Evolutionary conservation across 306 rosid species (phyloP).

Genomic region (Cucumis hystrix): DNA sequence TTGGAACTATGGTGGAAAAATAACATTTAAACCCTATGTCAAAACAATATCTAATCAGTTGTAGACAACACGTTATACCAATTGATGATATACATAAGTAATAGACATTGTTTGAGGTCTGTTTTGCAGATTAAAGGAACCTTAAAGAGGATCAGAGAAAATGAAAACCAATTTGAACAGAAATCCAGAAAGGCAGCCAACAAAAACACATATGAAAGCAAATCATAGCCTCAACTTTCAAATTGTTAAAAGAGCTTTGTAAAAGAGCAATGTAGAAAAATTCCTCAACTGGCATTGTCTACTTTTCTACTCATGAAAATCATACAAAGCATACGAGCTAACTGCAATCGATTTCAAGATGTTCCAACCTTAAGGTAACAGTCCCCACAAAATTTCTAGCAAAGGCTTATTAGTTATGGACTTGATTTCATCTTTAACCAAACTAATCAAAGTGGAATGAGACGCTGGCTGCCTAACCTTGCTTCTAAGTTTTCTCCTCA

Average conservation of each 20-base stretch:
- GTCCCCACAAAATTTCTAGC: neutral
- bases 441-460: neutral
- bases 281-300: neutral
- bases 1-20: too few species aligned
- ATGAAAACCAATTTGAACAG: neutral
- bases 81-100: neutral
- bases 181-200: neutral
- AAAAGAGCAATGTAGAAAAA: neutral
- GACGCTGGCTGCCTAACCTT: neutral
- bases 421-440: neutral
- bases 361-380: neutral
- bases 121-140: neutral
- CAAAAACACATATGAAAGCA: neutral
- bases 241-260: neutral
- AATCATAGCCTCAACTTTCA: neutral
- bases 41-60: neutral
- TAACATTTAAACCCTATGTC: neutral
- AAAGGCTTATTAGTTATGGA: neutral
- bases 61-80: neutral
- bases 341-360: neutral
- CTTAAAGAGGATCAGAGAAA: neutral
- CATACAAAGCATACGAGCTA: conserved; percentile 1
- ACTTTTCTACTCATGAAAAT: neutral
- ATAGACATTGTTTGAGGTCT: neutral
- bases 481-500: conserved; percentile 53